Evolutionary conservation across 805 yeast species (phyloP), one percentile per base, ranked within the genome.

Genomic region (Maudiozyma barnettii): DNA sequence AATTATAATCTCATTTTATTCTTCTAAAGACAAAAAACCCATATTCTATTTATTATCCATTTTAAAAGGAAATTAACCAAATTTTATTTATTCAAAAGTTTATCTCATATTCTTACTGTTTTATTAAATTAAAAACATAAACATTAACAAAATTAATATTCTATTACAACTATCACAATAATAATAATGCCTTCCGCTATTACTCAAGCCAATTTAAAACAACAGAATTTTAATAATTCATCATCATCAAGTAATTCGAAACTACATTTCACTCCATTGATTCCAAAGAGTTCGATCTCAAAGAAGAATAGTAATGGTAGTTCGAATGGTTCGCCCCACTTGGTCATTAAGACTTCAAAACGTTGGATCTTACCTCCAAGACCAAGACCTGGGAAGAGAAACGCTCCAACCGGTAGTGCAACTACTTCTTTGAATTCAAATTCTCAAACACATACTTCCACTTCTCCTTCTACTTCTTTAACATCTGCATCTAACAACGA

Each of bases 321-420:
- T n/a, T 22, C 30, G 4, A 39, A n/a, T 35, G 38, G 40, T n/a
- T 39, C 41, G 7, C 41, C 41, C 12, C 38, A 45, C 14, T 39
- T 51, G 20, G 45, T 48, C 18, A 47, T 55, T 7, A 78, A 73
- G 55, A 81, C 91, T 1, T 82, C 89, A 45, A 82, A 82, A 58
- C 81, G 79, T 58, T 87, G 93, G 90, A 89, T 83, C 7, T 67
- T 84, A 29, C 95, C 95, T 2, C 95, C 95, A 10, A 71, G 93
- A 53, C 93, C 95, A 22, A 82, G 84, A 54, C 84, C 85, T 0
- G 85, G 84, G 19, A 67, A 81, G 44, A 78, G 77, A 54, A 81
- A 37, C 13, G 21, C 13, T 18, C 39, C 80, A 4, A 23, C 31
- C 6, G 12, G 14, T 23, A 39, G 4, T 16, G 39, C 50, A n/a